Base-by-base conservation (phyloP, 257 asterid genomes). In the Nicotiana undulata region DNA sequence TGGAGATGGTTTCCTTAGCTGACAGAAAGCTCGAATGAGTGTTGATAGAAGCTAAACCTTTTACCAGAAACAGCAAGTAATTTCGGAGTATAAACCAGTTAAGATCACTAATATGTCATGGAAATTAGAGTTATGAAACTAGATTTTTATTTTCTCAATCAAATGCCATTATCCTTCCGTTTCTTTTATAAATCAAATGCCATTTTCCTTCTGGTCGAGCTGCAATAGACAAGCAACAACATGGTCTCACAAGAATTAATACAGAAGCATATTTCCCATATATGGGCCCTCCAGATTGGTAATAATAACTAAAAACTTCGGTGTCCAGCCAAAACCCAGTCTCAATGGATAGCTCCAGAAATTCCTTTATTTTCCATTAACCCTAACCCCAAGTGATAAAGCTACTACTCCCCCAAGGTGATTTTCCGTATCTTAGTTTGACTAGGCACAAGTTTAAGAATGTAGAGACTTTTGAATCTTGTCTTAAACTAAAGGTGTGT, bases 61-160 rank as follows among this genome's bases (percentile, higher is more conserved):
- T 74, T 74, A 74, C 79, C 44, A 49, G 63, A 74, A 74, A 74
- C 37, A 49, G 44, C 79, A 74, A 74, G 8, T 26, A 74, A 4
- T 15, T 72, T 49, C 26, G 44, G 22, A 49, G 44, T 49, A 26
- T 26, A 74, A 17, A 17, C 63, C 16, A 49, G 15, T 49, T 74
- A 74, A 46, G 16, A 24, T 74, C 79, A 74, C 15, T 15, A 26
- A 15, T 24, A 74, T 74, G 28, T 70, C 24, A 32, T 6, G 44
- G 61, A 74, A 49, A 49, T 26, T 53, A 49, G 61, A 74, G 79
- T 7, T 74, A 1, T 74, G 63, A 74, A 49, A 49, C 61, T 18
- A 74, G 24, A 74, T 24, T 49, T 16, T 26, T 51, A 74, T 49
- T 49, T 9, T 74, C 63, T 49, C 24, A 74, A 74, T 74, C 22